Conservation (phyloP, 768 basidiomycete genomes). For the Lactarius sanguifluus region DNA sequence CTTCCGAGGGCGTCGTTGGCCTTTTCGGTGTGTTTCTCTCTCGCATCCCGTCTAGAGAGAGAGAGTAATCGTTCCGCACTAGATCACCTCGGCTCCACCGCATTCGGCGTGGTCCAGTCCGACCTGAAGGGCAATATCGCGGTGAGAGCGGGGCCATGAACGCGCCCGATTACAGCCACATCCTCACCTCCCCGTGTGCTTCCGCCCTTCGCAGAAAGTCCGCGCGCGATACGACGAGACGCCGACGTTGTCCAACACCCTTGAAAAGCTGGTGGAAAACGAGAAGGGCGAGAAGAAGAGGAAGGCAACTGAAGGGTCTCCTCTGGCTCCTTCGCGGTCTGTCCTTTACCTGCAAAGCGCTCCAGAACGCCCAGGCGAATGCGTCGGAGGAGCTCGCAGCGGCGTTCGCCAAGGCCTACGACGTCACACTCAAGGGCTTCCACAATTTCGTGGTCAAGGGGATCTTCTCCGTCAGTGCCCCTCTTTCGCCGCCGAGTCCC, state of each 20-base stretch:
- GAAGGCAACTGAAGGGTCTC: constrained; percentile 84
- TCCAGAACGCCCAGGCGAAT: constrained; percentile 70
- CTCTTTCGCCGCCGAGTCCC: neutral
- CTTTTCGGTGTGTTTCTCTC: constrained; percentile 70
- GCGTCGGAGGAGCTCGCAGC: constrained; percentile 57
- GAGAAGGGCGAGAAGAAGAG: constrained; percentile 88
- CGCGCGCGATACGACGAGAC: constrained; percentile 70
- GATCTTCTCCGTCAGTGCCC: constrained; percentile 51
- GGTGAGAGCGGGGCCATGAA: constrained; percentile 46
- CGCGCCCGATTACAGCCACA: constrained; percentile 7
- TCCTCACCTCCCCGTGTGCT: constrained; percentile 12
- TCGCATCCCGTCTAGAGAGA: neutral
- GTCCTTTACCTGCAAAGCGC: constrained; percentile 82
- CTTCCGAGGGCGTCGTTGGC: constrained; percentile 81
- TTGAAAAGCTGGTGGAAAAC: constrained; percentile 79
- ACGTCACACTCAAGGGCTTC: constrained; percentile 75
- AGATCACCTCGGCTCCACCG: constrained; percentile 86
- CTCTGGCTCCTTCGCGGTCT: constrained; percentile 93
- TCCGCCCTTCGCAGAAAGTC: constrained; percentile 71
- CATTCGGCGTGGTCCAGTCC: constrained; percentile 78
- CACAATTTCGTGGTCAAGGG: constrained; percentile 73
- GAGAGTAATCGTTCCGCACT: neutral
- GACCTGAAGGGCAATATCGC: constrained; percentile 92
- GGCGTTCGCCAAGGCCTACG: constrained; percentile 83
- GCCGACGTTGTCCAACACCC: constrained; percentile 65